Evolutionary conservation across 192 early-diverging fungal species (phyloP).

Genomic region (Backusella psychrophila): DNA sequence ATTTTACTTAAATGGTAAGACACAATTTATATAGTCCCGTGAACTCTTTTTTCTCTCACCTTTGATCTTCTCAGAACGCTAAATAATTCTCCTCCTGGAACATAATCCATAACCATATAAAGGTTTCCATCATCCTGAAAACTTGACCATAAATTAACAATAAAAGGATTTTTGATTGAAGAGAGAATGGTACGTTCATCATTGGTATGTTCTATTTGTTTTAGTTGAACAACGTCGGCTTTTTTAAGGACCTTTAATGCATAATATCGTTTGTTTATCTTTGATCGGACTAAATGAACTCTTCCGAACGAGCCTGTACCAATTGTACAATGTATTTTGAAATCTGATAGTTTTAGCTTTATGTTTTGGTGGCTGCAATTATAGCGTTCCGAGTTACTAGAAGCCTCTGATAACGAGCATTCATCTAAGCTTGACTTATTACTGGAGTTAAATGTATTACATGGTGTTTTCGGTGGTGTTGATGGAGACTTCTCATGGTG

Average conservation of each 20-base stretch:
- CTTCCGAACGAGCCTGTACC: conserved; percentile 97
- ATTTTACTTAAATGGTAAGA: not conserved
- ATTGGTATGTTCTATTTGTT: conserved; percentile 95
- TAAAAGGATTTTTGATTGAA: conserved; percentile 77
- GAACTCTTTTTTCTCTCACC: not conserved
- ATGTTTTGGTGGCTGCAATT: not conserved
- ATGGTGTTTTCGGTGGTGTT: not conserved
- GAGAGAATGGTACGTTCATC: conserved; percentile 90
- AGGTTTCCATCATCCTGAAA: conserved; percentile 81
- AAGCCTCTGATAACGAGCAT: not conserved
- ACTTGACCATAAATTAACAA: conserved; percentile 85
- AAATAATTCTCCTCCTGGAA: conserved; percentile 87
- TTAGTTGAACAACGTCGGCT: conserved; percentile 82
- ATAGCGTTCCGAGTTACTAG: not conserved
- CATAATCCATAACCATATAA: conserved; percentile 87
- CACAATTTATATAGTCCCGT: not conserved
- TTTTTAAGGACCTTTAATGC: conserved; percentile 95
- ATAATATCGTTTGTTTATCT: conserved; percentile 74
- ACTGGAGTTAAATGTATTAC: not conserved
- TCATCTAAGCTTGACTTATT: not conserved
- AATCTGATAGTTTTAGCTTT: not conserved
- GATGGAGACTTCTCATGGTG: not conserved
- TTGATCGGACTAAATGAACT: conserved; percentile 83
- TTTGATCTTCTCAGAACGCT: conserved; percentile 75
- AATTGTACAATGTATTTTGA: conserved; percentile 31